Evolutionary conservation across 495 filamentous ascomycete species (phyloP), one percentile per base, ranked within the genome.

Genomic region (Talaromyces ruber): DNA sequence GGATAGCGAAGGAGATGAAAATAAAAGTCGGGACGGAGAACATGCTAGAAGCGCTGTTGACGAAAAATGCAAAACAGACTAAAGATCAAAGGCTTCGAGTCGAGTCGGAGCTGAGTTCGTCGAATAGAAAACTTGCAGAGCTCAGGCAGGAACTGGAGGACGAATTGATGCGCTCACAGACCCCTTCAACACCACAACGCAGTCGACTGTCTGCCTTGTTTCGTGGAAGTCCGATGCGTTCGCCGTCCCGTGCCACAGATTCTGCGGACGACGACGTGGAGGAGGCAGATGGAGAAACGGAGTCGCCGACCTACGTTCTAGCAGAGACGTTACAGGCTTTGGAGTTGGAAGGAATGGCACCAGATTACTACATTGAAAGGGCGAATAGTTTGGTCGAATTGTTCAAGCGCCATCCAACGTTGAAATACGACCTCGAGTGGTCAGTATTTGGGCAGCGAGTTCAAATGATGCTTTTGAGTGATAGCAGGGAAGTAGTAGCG

Each of bases 1-100:
- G 85, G 70, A 86, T 98, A 62, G 92, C 90, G 55, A 92, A 93
- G 67, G 94, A 98, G 72, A 87, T 89, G 74, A 98, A 98, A 79
- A 98, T 98, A 70, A 97, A 96, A 74, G 87, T 91, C 62, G 94
- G 94, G 25, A 96, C 93, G 58, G 94, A 98, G 80, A 98, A 98
- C 71, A 85, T 98, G 82, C 75, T 98, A 58, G 94, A 97, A 76
- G 94, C 93, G 18, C 72, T 98, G 62, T 89, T 95, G 67, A 79
- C 86, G n/a, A 98, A 98, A 74, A 97, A 94, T 69, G 86, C 89
- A 12, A 98, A 98, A 72, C 92, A 98, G 69, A 89, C 90, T 22
- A 96, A 92, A 67, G 92, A 97, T 55, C 95, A 97, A 72, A 84
- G 92, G 59, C 78, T 85, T 58, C 81, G 85, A 68, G 93, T 97